These are phyloP conservation scores for Trichocladium uniseriatum DNA, from an alignment of 495 filamentous ascomycete species.

Conservation along the genomic window DNA sequence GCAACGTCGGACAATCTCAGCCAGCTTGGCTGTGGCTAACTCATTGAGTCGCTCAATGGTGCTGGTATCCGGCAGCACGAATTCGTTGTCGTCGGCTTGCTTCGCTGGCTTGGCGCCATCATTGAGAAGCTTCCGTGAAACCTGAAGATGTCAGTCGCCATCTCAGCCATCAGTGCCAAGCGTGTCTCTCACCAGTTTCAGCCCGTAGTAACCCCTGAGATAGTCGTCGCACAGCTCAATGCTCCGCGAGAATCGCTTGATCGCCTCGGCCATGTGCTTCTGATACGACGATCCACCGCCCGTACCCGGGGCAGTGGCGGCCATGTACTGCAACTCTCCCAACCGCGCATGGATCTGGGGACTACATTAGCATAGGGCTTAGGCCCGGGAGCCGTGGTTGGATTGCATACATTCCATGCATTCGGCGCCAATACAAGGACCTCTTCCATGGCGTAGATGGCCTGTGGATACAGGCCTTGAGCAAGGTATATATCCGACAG, in stretches of 20 bases:
- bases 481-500: conserved; percentile 74
- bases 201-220: conserved; percentile 81
- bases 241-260: conserved; percentile 78
- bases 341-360: conserved; percentile 74
- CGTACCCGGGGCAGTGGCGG: conserved; percentile 42
- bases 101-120: conserved; percentile 26
- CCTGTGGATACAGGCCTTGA: conserved; percentile 68
- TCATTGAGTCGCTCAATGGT: conserved; percentile 61
- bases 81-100: conserved; percentile 31
- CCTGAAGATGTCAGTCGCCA: conserved; percentile 26
- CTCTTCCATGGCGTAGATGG: conserved; percentile 84
- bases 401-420: conserved; percentile 75
- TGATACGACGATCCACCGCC: conserved; percentile 30
- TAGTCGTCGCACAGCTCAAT: conserved; percentile 92
- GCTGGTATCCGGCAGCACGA: conserved; percentile 35
- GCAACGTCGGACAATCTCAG: conserved; percentile 60
- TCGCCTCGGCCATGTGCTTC: conserved; percentile 55
- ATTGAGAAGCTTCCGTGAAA: conserved; percentile 31
- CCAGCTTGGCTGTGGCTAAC: conserved; percentile 62
- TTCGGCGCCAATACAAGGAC: conserved; percentile 81
- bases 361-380: conserved; percentile 22
- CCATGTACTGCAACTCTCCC: conserved; percentile 72
- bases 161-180: background rate
- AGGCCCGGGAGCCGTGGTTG: conserved; percentile 4
- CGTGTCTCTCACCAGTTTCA: conserved; percentile 62